These are phyloP conservation scores for Lasiodiplodia gonubiensis DNA, from an alignment of 2,329 filamentous ascomycete species.

Conservation along the genomic window DNA sequence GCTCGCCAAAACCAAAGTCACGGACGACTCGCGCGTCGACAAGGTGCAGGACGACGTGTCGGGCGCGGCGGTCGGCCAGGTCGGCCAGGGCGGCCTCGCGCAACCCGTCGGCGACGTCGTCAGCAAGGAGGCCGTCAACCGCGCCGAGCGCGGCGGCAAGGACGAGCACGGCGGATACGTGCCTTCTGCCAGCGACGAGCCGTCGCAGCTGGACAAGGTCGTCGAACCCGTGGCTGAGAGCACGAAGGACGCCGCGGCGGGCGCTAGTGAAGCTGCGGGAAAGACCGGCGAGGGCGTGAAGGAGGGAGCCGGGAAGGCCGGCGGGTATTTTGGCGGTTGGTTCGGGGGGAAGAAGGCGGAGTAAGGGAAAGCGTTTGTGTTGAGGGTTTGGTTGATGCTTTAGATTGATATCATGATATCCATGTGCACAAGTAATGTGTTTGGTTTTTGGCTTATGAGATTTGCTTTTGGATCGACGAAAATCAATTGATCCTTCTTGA, in stretches of 20 bases:
- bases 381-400: not conserved
- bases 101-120: conserved; percentile 67
- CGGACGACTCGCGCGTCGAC: conserved; percentile 69
- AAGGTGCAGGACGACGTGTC: conserved; percentile 71
- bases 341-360: not conserved
- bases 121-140: conserved; percentile 70
- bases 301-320: not conserved
- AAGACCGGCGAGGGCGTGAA: not conserved
- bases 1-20: conserved; percentile 73
- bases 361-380: not conserved
- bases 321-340: conserved; percentile 12
- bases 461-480: not conserved
- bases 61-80: conserved; percentile 65
- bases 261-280: not conserved
- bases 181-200: not conserved
- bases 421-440: not conserved
- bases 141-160: conserved; percentile 67
- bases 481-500: not conserved
- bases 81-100: conserved; percentile 71
- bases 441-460: not conserved
- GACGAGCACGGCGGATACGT: conserved; percentile 59
- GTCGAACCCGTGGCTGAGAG: not conserved
- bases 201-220: not conserved
- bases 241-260: not conserved
- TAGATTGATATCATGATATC: conserved; percentile 12